Evolutionary conservation across 805 yeast species (phyloP).

Genomic region (Metschnikowia gelsemii): DNA sequence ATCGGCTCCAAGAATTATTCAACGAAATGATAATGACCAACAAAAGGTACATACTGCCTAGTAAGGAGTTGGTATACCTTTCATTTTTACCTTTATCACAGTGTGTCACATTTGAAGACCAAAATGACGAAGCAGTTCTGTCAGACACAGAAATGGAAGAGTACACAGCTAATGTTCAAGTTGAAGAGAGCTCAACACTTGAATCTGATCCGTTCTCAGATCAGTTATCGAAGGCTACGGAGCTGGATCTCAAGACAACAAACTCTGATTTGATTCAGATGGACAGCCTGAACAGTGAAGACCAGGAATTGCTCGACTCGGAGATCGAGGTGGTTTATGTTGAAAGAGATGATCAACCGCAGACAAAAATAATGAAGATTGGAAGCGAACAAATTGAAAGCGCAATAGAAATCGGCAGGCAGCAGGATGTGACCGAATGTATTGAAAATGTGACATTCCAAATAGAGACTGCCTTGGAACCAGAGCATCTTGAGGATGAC

Average conservation of each 20-base stretch:
- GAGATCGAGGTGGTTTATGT: constrained; percentile 2
- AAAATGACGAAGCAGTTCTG: not conserved
- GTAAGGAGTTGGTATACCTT: constrained; percentile 79
- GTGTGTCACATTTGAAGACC: constrained; percentile 55
- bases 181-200: not conserved
- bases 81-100: constrained; percentile 76
- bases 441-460: constrained; percentile 91
- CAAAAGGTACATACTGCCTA: constrained; percentile 71
- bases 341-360: constrained; percentile 7
- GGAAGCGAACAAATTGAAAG: constrained; percentile 67
- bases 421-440: constrained; percentile 97
- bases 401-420: constrained; percentile 80
- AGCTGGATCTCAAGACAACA: not conserved
- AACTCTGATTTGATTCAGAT: constrained; percentile 8
- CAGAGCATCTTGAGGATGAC: constrained; percentile 61
- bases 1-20: constrained; percentile 69
- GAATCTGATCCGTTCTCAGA: constrained; percentile 4
- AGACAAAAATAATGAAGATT: constrained; percentile 32
- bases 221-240: not conserved
- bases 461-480: constrained; percentile 81
- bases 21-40: constrained; percentile 62
- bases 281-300: constrained; percentile 6
- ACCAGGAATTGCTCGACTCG: not conserved
- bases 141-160: constrained; percentile 7
- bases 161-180: not conserved